These are phyloP conservation scores for Castanea sativa DNA, from an alignment of 306 rosid genomes.

Conservation along the genomic window DNA sequence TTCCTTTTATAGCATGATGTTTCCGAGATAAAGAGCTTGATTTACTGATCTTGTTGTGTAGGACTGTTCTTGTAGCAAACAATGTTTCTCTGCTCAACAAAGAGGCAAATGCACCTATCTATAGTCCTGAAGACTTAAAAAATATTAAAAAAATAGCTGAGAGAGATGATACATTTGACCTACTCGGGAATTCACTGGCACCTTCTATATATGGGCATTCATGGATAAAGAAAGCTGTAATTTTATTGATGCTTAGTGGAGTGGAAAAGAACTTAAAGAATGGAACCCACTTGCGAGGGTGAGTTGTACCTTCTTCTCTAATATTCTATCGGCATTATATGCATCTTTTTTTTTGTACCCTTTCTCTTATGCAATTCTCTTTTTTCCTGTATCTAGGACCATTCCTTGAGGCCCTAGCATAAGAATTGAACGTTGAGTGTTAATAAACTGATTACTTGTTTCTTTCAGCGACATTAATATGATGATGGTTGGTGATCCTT, in stretches of 20 bases:
- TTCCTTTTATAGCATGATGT: neutral
- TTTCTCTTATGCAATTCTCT: neutral
- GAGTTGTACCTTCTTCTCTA: slow-evolving; percentile 32
- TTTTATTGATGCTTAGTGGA: slow-evolving; percentile 91
- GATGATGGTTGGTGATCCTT: slow-evolving; percentile 99
- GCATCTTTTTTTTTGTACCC: neutral
- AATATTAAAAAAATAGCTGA: slow-evolving; percentile 80
- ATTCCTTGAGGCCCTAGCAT: neutral
- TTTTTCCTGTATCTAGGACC: neutral
- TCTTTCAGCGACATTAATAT: slow-evolving; percentile 87
- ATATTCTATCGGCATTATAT: neutral
- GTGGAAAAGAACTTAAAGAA: slow-evolving; percentile 96
- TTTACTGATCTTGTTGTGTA: slow-evolving; percentile 32
- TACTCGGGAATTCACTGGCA: slow-evolving; percentile 92
- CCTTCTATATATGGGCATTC: slow-evolving; percentile 97
- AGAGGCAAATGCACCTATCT: slow-evolving; percentile 95
- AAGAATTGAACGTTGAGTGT: slow-evolving; percentile 1
- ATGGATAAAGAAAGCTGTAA: slow-evolving; percentile 96
- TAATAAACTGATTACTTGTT: slow-evolving; percentile 15
- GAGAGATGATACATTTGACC: slow-evolving; percentile 84
- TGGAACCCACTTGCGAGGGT: slow-evolving; percentile 98
- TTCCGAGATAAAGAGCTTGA: slow-evolving; percentile 18
- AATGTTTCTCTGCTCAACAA: slow-evolving; percentile 89
- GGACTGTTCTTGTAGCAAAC: slow-evolving; percentile 93
- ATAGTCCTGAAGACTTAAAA: slow-evolving; percentile 72